Evolutionary conservation across 2,329 filamentous ascomycete genomes (phyloP), one percentile per base, ranked within the genome.

Genomic region (Magnaporthiopsis incrustans): DNA sequence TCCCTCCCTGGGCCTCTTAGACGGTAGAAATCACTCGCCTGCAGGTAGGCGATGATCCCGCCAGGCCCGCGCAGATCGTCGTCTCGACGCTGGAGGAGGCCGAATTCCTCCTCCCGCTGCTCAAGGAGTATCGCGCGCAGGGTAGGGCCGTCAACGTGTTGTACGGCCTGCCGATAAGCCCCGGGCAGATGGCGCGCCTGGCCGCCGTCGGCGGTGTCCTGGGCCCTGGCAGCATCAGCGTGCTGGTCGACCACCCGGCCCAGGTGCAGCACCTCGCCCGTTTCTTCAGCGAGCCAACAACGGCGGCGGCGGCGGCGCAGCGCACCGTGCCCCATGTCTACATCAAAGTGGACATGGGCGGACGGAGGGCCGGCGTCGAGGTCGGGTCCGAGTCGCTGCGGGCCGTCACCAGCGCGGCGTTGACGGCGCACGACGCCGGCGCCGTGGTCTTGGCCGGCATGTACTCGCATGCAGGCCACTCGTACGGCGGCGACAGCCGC

Each of bases 21-120:
- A 92, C 89, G 0, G 77, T 79, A 7, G 84, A 92, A 73, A 74
- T 91, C 61, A 83, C 88, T 2, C 79, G 80, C 63, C 75, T 92
- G 30, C 89, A 93, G 81, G 85, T 92, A n/a, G 89, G 89, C 11
- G 74, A 81, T 33, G 71, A 79, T 64, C 33, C 59, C 12, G 70
- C 76, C 59, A 72, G 73, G 3, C 77, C 79, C 0, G 81, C 83
- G 26, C 86, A 88, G 53, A 78, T 94, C 63, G 81, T 93, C 44
- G 86, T 88, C 1, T 93, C 89, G 1, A 95, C 91, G 0, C 68
- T 93, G n/a, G 77, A 84, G 2, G 91, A 94, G 74, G 86, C 87
- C 1, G 90, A 94, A 72, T 82, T 84, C 62, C 76, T 93, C 7
- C 66, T 85, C 10, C 85, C 84, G 0, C 79, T 87, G 57, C 75